Base-by-base conservation (phyloP, 2,329 filamentous ascomycete genomes). In the Cordyceps javanica region DNA sequence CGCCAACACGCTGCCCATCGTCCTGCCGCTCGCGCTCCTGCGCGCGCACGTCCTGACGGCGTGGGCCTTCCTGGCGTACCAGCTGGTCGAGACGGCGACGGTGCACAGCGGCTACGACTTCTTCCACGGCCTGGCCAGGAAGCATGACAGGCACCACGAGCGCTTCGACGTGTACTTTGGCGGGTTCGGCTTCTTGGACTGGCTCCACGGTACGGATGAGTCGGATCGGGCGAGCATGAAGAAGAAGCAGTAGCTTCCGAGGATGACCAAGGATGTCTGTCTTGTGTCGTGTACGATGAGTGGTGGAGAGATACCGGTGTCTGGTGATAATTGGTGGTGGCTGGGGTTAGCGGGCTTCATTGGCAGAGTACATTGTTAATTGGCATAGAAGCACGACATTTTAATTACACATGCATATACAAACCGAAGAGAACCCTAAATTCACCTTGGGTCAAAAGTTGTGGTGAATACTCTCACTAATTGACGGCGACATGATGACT, bases 101-200 rank as follows among this genome's bases (percentile, higher is more conserved):
- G 80, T 82, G 55, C 81, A 84, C 65, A 82, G 78, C 59, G 82
- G 81, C 7, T 83, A 81, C 64, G 79, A 83, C 53, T 82, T 82
- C 61, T 73, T 81, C 16, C 64, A 58, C 60, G 73, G 72, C 58
- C 73, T 65, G 55, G 80, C 80, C 0, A 71, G 69, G 61, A 75
- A 75, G 65, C 81, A 85, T 67, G 82, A 85, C 67, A 66, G 76
- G 30, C 82, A 85, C 62, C 81, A 84, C 67, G 79, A 82, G 70
- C 75, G 75, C 61, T 83, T 83, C 62, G 74, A 76, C 57, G 68
- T 82, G 14, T 76, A 82, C 61, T 83, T 77, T 67, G 80, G 80
- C 1, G 75, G 73, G 0, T 69, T 82, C 60, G 79, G 78, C 2
- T 62, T 78, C 52, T 64, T 83, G 64, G 80, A 84, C 64, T 82